Conservation (phyloP, 768 basidiomycete species). For the Lactifluus subvellereus region DNA sequence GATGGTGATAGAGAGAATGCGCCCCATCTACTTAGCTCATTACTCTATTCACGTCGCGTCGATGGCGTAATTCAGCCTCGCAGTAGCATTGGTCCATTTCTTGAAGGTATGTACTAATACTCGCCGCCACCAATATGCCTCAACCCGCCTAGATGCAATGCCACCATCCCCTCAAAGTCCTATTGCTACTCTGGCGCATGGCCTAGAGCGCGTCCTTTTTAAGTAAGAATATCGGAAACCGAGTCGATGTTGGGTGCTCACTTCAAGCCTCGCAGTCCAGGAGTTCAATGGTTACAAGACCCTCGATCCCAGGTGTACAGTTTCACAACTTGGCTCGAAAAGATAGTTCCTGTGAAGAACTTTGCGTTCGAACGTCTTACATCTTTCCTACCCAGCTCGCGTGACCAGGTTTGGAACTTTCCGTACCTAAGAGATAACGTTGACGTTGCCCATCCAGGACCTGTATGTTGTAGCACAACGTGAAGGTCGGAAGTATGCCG, state of each 20-base stretch:
- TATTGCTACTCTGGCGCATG: conserved; percentile 58
- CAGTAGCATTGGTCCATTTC: conserved; percentile 1
- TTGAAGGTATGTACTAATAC: conserved; percentile 15
- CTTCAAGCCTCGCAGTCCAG: conserved; percentile 48
- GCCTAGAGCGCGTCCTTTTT: conserved; percentile 66
- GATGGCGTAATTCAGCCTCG: conserved; percentile 25
- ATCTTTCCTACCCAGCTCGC: conserved; percentile 72
- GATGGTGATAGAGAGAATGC: not conserved
- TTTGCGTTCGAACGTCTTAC: conserved; percentile 80
- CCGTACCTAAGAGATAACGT: not conserved
- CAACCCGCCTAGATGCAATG: conserved; percentile 36
- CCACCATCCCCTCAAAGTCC: conserved; percentile 43
- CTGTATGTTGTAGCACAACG: conserved; percentile 53
- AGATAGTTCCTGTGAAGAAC: conserved; percentile 68
- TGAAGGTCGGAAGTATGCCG: conserved; percentile 59
- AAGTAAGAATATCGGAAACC: conserved; percentile 44
- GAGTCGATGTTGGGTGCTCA: not conserved
- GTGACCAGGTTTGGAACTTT: conserved; percentile 51
- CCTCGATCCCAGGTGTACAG: conserved; percentile 83
- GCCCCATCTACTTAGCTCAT: not conserved
- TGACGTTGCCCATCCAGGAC: conserved; percentile 42
- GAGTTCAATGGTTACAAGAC: conserved; percentile 85
- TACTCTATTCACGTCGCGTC: conserved; percentile 21
- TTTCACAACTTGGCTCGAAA: conserved; percentile 65
- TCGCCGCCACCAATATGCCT: not conserved